Conservation (phyloP, 164 flowering plant genomes). For the Protea cynaroides region DNA sequence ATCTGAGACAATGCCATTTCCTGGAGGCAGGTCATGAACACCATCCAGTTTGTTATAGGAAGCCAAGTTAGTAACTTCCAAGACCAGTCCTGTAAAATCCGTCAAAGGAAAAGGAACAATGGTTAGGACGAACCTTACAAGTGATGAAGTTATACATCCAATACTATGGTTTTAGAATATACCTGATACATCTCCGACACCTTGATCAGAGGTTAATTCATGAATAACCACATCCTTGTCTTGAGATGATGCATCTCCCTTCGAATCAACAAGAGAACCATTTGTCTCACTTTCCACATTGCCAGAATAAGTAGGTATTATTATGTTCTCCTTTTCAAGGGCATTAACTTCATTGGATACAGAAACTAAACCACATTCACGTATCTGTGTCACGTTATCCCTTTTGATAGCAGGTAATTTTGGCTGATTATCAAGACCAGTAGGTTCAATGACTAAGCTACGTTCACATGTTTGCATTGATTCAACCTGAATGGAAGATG, state of each 20-base stretch:
- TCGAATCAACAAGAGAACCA: slow-evolving; percentile 13
- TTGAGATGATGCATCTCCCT: slow-evolving; percentile 10
- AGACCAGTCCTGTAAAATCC: slow-evolving; percentile 14
- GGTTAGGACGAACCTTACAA: neutral
- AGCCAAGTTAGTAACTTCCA: slow-evolving; percentile 9
- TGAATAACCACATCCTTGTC: slow-evolving; percentile 9
- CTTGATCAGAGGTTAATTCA: slow-evolving; percentile 6
- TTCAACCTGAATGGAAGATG: slow-evolving; percentile 13
- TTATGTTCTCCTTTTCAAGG: slow-evolving; percentile 15
- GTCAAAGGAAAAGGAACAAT: neutral
- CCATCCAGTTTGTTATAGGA: slow-evolving; percentile 8
- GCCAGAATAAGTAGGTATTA: slow-evolving; percentile 10
- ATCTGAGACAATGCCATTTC: slow-evolving; percentile 1
- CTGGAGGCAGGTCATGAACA: slow-evolving; percentile 11
- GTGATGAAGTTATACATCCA: neutral
- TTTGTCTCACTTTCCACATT: slow-evolving; percentile 11
- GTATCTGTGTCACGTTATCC: slow-evolving; percentile 4
- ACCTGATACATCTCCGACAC: slow-evolving; percentile 25
- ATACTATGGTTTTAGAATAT: neutral
- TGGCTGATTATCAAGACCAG: neutral
- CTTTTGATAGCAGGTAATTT: neutral
- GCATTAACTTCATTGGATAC: slow-evolving; percentile 13
- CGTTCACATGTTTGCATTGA: slow-evolving; percentile 16
- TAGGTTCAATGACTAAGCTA: neutral
- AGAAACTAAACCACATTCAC: neutral